Conservation (phyloP, 2,329 filamentous ascomycete genomes). For the Stachybotrys chartarum region DNA sequence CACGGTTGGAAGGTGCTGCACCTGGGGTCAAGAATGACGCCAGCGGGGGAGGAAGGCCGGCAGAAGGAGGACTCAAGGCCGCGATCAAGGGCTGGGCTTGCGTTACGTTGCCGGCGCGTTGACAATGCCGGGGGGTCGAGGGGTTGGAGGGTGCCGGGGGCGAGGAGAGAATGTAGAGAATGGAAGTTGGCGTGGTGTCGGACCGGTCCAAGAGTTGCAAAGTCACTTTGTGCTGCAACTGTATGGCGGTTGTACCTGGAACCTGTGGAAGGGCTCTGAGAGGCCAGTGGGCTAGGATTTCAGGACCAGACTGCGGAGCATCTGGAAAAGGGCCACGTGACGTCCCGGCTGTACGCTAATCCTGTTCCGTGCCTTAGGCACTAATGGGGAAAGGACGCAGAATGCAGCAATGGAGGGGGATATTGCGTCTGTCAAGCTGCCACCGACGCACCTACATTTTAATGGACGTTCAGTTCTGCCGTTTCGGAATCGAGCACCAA, state of each 20-base stretch:
- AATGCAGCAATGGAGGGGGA: background rate
- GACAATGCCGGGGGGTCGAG: constrained; percentile 4
- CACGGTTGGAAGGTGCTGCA: constrained; percentile 21
- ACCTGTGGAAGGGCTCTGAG: constrained; percentile 10
- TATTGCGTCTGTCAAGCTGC: background rate
- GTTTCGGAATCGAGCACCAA: too few relatives aligned
- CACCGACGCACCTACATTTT: too few relatives aligned
- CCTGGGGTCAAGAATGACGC: constrained; percentile 33
- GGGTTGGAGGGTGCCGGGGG: background rate
- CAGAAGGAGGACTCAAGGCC: constrained; percentile 9
- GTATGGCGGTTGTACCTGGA: constrained; percentile 26
- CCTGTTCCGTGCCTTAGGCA: background rate
- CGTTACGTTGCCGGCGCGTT: constrained; percentile 7
- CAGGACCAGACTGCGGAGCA: background rate
- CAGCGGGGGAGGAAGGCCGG: constrained; percentile 18
- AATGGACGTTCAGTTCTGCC: too few relatives aligned
- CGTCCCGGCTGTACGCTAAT: background rate
- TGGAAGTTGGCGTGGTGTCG: background rate
- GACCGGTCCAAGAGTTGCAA: constrained; percentile 6
- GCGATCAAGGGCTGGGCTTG: constrained; percentile 6
- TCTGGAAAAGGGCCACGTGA: constrained; percentile 5
- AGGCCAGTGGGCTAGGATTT: background rate
- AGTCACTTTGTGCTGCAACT: constrained; percentile 26
- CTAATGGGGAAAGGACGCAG: background rate
- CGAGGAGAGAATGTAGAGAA: background rate